phyloP scores from a whole-genome alignment of 108 stramenopile genomes.

The Pseudonitzschia pungens region DNA sequence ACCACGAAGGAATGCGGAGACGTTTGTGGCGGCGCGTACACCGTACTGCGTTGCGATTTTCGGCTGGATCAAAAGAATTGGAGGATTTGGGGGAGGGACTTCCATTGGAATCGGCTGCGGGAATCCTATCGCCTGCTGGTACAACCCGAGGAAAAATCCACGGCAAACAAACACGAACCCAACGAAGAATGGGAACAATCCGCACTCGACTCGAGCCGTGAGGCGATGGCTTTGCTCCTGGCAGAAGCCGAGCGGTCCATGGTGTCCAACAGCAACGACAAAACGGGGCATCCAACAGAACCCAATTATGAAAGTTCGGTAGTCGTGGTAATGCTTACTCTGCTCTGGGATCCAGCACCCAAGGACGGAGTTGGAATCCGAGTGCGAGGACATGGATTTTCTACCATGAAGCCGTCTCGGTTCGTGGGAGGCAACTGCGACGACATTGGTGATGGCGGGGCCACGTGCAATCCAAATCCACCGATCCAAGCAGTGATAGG shows the following conservation, averaged over 20 bases:
- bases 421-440: background rate
- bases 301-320: background rate
- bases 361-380: constrained; percentile 11
- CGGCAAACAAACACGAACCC: background rate
- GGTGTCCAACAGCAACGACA: background rate
- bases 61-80: constrained; percentile 15
- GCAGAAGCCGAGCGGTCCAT: background rate
- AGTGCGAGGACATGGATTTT: constrained; percentile 37
- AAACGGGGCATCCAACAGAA: background rate
- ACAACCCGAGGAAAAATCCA: background rate
- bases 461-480: constrained; percentile 21
- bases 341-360: constrained; percentile 29
- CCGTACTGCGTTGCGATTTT: constrained; percentile 72
- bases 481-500: constrained; percentile 16
- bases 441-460: background rate
- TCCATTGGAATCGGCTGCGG: constrained; percentile 60
- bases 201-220: constrained; percentile 3
- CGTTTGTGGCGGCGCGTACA: constrained; percentile 53
- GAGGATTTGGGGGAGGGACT: constrained; percentile 60
- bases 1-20: background rate
- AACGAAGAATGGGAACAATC: background rate
- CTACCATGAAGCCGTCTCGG: constrained; percentile 11
- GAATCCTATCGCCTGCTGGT: constrained; percentile 29
- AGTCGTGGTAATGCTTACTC: constrained; percentile 31
- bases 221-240: constrained; percentile 6